A percentile compares a stretch with the other conserved stretches of the same genome.
These are phyloP conservation scores for Phytophthora kernoviae DNA, from an alignment of 352 stramenopile genomes.

Conservation along the genomic window DNA sequence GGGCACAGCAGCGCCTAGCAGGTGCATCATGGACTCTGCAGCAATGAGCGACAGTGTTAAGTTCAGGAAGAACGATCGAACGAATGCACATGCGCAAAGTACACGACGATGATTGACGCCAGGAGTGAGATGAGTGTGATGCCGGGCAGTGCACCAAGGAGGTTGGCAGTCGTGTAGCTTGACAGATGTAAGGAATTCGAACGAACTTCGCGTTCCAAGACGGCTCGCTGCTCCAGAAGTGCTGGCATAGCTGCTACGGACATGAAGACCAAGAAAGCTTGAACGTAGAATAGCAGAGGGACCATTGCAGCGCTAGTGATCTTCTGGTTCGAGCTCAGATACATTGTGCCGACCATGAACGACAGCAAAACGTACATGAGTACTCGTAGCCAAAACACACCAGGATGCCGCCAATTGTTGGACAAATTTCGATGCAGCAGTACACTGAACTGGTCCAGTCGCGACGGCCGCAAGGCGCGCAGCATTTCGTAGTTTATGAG, in stretches of 20 bases:
- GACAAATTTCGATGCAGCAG: slow-evolving; percentile 55
- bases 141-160: slow-evolving; percentile 70
- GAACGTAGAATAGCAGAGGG: slow-evolving; percentile 87
- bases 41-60: slow-evolving; percentile 71
- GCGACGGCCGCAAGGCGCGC: slow-evolving; percentile 37
- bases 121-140: slow-evolving; percentile 66
- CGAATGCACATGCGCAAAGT: slow-evolving; percentile 54
- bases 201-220: slow-evolving; percentile 81
- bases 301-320: slow-evolving; percentile 45
- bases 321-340: slow-evolving; percentile 49
- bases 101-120: slow-evolving; percentile 56
- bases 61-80: slow-evolving; percentile 65
- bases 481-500: slow-evolving; percentile 46
- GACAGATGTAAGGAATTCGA: slow-evolving; percentile 64
- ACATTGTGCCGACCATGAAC: slow-evolving; percentile 80
- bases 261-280: slow-evolving; percentile 93
- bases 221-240: slow-evolving; percentile 81
- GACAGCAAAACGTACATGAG: slow-evolving; percentile 81
- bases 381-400: slow-evolving; percentile 76
- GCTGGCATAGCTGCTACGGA: slow-evolving; percentile 87
- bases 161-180: slow-evolving; percentile 79
- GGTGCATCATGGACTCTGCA: slow-evolving; percentile 76
- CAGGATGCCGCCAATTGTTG: slow-evolving; percentile 74
- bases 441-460: slow-evolving; percentile 57
- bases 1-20: slow-evolving; percentile 65